A percentile compares a stretch with the other conserved stretches of the same genome.
Evolutionary conservation across 2,329 filamentous ascomycete species (phyloP).

Genomic region (Fusarium robinianum): DNA sequence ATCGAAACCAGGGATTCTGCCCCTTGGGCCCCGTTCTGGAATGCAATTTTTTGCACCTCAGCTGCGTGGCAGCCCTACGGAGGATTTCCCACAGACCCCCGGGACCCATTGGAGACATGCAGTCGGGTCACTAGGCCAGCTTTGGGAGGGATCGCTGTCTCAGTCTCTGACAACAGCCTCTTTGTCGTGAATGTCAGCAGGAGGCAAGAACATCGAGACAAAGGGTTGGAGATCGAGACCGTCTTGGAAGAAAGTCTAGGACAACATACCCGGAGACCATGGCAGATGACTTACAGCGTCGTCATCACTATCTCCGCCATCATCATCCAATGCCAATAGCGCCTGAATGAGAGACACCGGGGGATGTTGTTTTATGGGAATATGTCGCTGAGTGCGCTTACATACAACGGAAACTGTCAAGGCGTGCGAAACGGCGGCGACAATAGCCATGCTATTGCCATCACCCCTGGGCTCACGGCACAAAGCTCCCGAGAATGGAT

Average conservation of each 20-base stretch:
- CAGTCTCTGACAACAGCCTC: slow-evolving; percentile 16
- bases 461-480: too few species aligned
- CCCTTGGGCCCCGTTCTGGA: slow-evolving; percentile 29
- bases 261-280: not conserved
- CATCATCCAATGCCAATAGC: too few species aligned
- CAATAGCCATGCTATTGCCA: too few species aligned
- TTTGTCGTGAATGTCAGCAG: too few species aligned
- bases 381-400: too few species aligned
- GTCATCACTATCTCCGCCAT: not conserved
- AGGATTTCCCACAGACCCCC: slow-evolving; percentile 8
- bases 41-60: slow-evolving; percentile 24
- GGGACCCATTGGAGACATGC: slow-evolving; percentile 6
- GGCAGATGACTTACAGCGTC: too few species aligned
- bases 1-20: slow-evolving; percentile 5
- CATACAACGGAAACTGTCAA: too few species aligned
- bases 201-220: slow-evolving; percentile 16
- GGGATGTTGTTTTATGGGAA: too few species aligned
- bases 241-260: not conserved
- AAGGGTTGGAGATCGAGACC: slow-evolving; percentile 2
- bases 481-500: not conserved
- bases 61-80: slow-evolving; percentile 11
- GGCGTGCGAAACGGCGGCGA: too few species aligned
- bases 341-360: too few species aligned
- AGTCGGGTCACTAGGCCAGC: slow-evolving; percentile 12
- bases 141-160: slow-evolving; percentile 16